Base-by-base conservation (phyloP, 179 eudicot genomes). In the Corrigiola litoralis region DNA sequence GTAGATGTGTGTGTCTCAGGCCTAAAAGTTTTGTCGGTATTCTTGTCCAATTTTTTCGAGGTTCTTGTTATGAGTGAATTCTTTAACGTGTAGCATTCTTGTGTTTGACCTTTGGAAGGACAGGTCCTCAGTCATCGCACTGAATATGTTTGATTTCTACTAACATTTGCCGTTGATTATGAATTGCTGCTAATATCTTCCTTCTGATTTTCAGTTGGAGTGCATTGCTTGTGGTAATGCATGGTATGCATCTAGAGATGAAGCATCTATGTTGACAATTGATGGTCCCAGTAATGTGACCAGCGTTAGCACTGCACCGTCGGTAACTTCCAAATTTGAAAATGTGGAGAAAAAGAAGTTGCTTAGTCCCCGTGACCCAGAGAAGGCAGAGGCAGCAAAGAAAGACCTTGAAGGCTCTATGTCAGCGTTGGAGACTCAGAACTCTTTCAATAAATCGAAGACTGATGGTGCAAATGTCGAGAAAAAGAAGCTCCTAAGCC, bases 221-320 rank as follows among this genome's bases (percentile, higher is more conserved):
- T 94, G 99, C 66, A 58, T 51, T 32, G 78, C 82, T 32, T 94
- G 99, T 55, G 99, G 99, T 23, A 75, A 88, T 51, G 71, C 66
- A 4, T 94, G 99, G 99, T 94, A 83, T 61, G 89, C 95, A 25
- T 86, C 89, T 18, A 75, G 95, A 67, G 99, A 94, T 11, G 95
- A 90, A 70, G 94, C 76, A 52, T 80, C 94, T 24, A 70, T 80
- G 59, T 63, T 87, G 67, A 86, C 95, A 17, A 84, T 86, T 29
- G 97, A 88, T 14, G 86, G 72, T 32, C 89, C 95, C n/a, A 86
- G 81, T 56, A 58, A 82, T 11, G 71, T 60, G 34, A 81, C 46
- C 58, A 81, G 67, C 10, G 94, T 86, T 2, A 91, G 97, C 10
- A 77, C 91, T 8, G 95, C 91, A 63, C 99, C 94, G 14, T 83